Evolutionary conservation across 371 early-diverging fungal species (phyloP), one percentile per base, ranked within the genome.

Genomic region (Syncephalastrum monosporum): DNA sequence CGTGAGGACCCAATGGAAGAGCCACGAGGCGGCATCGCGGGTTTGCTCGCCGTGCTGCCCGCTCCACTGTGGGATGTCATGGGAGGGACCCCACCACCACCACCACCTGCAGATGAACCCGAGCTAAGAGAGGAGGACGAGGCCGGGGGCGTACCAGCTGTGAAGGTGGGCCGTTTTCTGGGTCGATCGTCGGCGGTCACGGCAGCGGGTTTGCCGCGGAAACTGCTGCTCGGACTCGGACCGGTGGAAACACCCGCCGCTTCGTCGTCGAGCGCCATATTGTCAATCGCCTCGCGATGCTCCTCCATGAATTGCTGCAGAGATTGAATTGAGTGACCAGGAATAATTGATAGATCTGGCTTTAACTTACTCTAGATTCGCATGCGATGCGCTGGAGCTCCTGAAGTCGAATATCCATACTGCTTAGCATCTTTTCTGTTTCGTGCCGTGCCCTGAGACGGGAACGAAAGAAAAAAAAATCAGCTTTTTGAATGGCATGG

Each of bases 261-360:
- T 47, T 12, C 7, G 42, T 64, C 64, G 41, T 64, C 59, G n/a
- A 64, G 44, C 38, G 60, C 50, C 17, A 65, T 19, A 15, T 54
- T 51, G 16, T 60, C 60, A 5, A 61, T 60, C 1, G 55, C 51
- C 25, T 56, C 50, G 13, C 53, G 17, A 8, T 61, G 55, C 10
- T 57, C 54, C 10, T 57, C 50, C 53, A 65, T 47, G 44, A 60
- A 65, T 48, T 56, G 53, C 64, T 64, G 44, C 17, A 21, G 13
- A 43, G 10, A 33, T 10, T 8, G 2, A 33, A 8, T 8, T 33
- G 38, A 33, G 14, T 56, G 38, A 12, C 33, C 1, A 21, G 56
- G 29, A 2, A 47, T 16, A 5, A 24, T 47, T 25, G 24, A 6
- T 47, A 50, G 24, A 6, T 45, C 24, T 25, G 21, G 2, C 16